A percentile compares a stretch with the other conserved stretches of the same genome.
Evolutionary conservation across 2,329 filamentous ascomycete species (phyloP).

Genomic region (Dactylonectria estremocensis): DNA sequence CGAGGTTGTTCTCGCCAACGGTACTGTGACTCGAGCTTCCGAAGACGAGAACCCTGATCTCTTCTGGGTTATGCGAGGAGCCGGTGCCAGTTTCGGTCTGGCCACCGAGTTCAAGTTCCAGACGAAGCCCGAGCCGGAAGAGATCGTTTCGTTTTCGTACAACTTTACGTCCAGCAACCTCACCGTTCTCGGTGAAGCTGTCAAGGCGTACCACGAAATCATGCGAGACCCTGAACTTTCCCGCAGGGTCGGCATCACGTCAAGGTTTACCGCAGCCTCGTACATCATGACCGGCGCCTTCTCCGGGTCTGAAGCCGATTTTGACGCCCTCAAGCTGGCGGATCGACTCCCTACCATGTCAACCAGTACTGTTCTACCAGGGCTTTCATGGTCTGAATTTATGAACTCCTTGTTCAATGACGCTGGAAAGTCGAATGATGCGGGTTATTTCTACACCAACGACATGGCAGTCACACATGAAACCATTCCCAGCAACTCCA

Average conservation of each 20-base stretch:
- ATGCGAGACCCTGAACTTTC: slow-evolving; percentile 4
- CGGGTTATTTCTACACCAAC: slow-evolving; percentile 27
- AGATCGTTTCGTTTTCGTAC: slow-evolving; percentile 4
- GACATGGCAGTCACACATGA: slow-evolving; percentile 5
- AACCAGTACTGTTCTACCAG: neutral
- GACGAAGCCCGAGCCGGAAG: slow-evolving; percentile 13
- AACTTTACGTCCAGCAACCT: slow-evolving; percentile 3
- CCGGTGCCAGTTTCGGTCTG: slow-evolving; percentile 11
- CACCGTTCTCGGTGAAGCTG: neutral
- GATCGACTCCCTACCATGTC: neutral
- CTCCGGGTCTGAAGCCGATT: slow-evolving; percentile 7
- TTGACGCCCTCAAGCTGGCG: neutral
- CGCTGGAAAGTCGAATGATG: neutral
- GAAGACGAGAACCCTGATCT: slow-evolving; percentile 2
- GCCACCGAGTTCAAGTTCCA: slow-evolving; percentile 21
- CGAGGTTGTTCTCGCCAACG: slow-evolving; percentile 10
- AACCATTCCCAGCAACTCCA: slow-evolving; percentile 5
- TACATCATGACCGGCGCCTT: slow-evolving; percentile 4
- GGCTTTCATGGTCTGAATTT: neutral
- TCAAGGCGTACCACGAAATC: slow-evolving; percentile 15
- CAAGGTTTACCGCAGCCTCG: neutral
- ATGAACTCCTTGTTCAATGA: neutral
- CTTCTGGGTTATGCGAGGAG: slow-evolving; percentile 10
- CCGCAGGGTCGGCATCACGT: neutral
- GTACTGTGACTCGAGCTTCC: neutral